Evolutionary conservation across 768 basidiomycete genomes (phyloP), one percentile per base, ranked within the genome.

Genomic region (Rhodosporidiobolus odoratus): DNA sequence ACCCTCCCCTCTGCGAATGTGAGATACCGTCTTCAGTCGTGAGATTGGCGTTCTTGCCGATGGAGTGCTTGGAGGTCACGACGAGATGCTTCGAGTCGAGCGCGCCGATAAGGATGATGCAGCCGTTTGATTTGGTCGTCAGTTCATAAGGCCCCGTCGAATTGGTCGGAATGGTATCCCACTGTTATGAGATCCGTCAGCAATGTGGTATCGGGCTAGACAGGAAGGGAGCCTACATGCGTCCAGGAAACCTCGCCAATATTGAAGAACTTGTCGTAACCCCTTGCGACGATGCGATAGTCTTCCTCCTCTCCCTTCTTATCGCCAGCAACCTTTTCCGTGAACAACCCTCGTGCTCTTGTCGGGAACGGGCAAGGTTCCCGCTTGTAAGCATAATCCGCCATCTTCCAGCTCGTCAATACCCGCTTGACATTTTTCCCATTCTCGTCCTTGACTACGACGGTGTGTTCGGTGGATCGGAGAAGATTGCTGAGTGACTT

Each of bases 241-340:
- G 89, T 94, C 92, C 94, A 98, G 4, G 89, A 90, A 8, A 97
- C 92, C 79, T 99, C 96, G 6, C 88, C 91, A 38, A 96, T 91
- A 78, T 96, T 97, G 83, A 97, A 98, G 80, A 99, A 98, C 82
- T 99, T 99, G 82, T 98, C 96, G 78, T 99, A 98, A 0, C 95
- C 96, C 56, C 96, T 82, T 0, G 85, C 89, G 2, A 96, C 87
- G 66, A 99, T 93, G 32, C 80, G 74, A 57, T 81, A 77, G 53
- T 76, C 69, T 2, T 74, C 75, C 78, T 58, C 70, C 75, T 62
- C 47, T 35, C 68, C 83, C 78, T 52, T 79, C 79, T 48, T 37
- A 32, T 35, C 40, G 58, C 34, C 30, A 16, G 41, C 41, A 57
- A 68, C 41, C 68, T 2, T 67, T 71, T 61, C 78, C 73, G 90